Evolutionary conservation across 257 asterid genomes (phyloP).

Genomic region (Pogostemon cablin): DNA sequence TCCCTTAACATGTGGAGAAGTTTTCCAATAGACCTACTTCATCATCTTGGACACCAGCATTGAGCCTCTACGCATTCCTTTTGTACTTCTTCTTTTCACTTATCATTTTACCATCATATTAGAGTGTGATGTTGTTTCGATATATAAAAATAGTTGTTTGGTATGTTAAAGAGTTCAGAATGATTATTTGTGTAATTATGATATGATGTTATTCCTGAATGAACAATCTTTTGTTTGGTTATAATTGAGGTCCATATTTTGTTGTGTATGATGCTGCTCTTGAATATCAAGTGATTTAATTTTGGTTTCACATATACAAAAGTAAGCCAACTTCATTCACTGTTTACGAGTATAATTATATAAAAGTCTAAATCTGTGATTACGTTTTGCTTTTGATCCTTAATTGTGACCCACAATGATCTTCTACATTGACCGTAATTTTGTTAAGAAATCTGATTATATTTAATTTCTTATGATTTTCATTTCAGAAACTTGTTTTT

Average conservation of each 20-base stretch:
- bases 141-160: neutral
- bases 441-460: neutral
- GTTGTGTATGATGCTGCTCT: neutral
- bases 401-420: neutral
- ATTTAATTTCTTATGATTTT: neutral
- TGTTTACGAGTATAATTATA: neutral
- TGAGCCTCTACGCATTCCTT: constrained; percentile 32
- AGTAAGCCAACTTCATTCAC: neutral
- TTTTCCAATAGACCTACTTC: too few species aligned
- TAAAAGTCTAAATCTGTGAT: neutral
- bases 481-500: neutral
- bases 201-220: too few species aligned
- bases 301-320: neutral
- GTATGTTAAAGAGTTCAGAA: too few species aligned
- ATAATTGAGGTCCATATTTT: neutral
- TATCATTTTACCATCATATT: neutral
- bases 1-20: constrained; percentile 22
- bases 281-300: neutral
- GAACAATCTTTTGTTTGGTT: neutral
- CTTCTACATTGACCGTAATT: neutral
- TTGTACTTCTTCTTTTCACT: neutral
- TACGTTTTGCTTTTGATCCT: neutral
- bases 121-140: neutral
- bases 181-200: too few species aligned
- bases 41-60: too few species aligned